Conservation (phyloP, 352 stramenopile species). For the Elongisporangium senticosum region DNA sequence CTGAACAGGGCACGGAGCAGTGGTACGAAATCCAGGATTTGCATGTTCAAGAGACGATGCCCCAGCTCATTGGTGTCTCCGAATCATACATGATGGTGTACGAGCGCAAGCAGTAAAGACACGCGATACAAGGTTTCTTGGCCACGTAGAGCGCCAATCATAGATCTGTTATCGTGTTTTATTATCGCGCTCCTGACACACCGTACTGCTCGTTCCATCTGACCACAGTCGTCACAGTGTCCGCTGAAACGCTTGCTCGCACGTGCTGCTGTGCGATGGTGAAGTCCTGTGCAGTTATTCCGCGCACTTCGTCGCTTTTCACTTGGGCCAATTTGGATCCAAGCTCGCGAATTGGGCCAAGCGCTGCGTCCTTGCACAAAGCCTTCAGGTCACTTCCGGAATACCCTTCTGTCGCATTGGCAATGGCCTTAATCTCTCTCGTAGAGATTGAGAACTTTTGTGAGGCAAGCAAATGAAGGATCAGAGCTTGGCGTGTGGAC, state of each 20-base stretch:
- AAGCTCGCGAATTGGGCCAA: conserved; percentile 86
- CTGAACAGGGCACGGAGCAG: conserved; percentile 83
- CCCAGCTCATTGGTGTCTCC: conserved; percentile 96
- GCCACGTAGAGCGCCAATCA: conserved; percentile 14
- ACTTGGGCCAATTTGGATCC: conserved; percentile 52
- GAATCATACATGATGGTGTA: conserved; percentile 93
- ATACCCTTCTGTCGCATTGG: conserved; percentile 75
- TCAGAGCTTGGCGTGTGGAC: conserved; percentile 41
- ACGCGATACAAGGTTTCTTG: not conserved
- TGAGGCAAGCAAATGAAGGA: conserved; percentile 46
- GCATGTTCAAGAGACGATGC: conserved; percentile 96
- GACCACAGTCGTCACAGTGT: conserved; percentile 45
- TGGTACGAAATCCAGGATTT: conserved; percentile 99
- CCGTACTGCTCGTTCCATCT: conserved; percentile 70
- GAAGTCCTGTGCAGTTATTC: conserved; percentile 59
- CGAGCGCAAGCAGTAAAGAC: conserved; percentile 61
- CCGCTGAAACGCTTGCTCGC: conserved; percentile 62
- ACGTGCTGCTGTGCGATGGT: conserved; percentile 44
- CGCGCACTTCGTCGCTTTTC: conserved; percentile 52
- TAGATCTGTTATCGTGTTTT: conserved; percentile 8
- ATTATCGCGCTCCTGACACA: conserved; percentile 38
- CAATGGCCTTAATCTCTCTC: conserved; percentile 63
- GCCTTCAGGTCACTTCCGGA: conserved; percentile 89
- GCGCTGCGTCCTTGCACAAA: conserved; percentile 91
- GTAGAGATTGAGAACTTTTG: conserved; percentile 50